Evolutionary conservation across 176 grass and related monocot genomes (phyloP).

Genomic region (Musa schizocarpa): DNA sequence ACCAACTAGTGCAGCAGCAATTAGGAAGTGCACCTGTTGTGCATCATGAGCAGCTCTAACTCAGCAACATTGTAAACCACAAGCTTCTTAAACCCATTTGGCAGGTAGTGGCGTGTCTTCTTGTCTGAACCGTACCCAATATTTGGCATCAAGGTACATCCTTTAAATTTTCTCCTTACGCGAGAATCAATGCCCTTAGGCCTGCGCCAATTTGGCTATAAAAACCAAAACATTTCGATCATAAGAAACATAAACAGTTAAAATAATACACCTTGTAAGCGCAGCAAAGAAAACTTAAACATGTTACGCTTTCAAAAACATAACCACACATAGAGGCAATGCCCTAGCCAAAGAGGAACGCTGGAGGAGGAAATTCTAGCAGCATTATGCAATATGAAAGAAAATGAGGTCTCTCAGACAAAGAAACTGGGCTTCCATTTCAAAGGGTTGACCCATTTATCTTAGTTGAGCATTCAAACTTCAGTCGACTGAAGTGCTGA

Average conservation of each 20-base stretch:
- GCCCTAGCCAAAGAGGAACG: too few relatives aligned
- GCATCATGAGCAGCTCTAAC: constrained; percentile 19
- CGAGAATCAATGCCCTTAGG: constrained; percentile 12
- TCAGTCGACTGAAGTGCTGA: too few relatives aligned
- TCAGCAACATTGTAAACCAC: constrained; percentile 4
- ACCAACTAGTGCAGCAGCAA: background rate
- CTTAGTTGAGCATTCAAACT: too few relatives aligned
- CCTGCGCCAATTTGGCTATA: background rate
- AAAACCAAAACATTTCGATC: background rate
- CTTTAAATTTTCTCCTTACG: background rate
- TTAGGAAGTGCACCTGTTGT: constrained; percentile 4
- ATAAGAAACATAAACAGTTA: background rate
- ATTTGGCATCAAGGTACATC: constrained; percentile 10
- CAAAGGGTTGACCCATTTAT: too few relatives aligned
- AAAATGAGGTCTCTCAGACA: too few relatives aligned
- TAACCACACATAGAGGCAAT: background rate
- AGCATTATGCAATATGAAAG: too few relatives aligned
- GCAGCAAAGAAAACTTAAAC: background rate
- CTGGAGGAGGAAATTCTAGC: too few relatives aligned
- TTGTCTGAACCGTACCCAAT: constrained; percentile 17
- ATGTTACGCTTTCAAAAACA: background rate
- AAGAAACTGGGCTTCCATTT: too few relatives aligned
- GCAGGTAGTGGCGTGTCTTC: constrained; percentile 12
- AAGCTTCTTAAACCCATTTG: constrained; percentile 6
- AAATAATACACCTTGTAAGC: background rate